Conservation (phyloP, 108 stramenopile genomes). For the Fistulifera pelliculosa region DNA sequence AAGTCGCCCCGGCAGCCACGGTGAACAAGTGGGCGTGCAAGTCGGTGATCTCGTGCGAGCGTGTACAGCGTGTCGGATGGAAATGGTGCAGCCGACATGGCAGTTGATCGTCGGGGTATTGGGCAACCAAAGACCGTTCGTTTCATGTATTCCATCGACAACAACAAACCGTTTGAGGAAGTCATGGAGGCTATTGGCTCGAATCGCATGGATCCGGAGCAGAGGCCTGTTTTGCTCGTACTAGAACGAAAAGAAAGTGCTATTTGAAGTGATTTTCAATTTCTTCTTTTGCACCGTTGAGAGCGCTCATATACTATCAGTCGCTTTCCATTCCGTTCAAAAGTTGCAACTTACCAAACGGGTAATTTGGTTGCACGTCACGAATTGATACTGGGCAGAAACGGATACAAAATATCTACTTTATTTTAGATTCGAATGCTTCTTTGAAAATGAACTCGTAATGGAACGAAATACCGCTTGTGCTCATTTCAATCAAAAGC, state of each 20-base stretch:
- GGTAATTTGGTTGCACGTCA: no score
- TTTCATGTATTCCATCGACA: slow-evolving; percentile 45
- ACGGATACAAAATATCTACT: no score
- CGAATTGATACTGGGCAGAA: no score
- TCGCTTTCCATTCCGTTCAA: no score
- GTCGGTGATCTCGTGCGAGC: slow-evolving; percentile 63
- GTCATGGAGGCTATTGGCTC: slow-evolving; percentile 60
- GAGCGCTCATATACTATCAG: no score
- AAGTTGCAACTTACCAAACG: no score
- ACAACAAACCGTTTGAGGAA: slow-evolving; percentile 46
- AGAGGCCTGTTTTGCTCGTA: slow-evolving; percentile 55
- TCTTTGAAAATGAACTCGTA: no score
- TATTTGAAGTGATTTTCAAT: no score
- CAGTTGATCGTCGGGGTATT: slow-evolving; percentile 71
- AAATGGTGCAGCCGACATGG: slow-evolving; percentile 74
- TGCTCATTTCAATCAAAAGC: no score
- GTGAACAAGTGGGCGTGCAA: slow-evolving; percentile 36
- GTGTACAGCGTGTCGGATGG: slow-evolving; percentile 55
- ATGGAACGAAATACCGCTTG: no score
- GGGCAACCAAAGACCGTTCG: slow-evolving; percentile 65
- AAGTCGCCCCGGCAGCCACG: slow-evolving; percentile 45
- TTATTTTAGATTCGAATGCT: no score
- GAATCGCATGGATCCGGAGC: slow-evolving; percentile 67
- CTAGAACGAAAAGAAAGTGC: slow-evolving; percentile 42
- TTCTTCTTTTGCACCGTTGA: no score